These are phyloP conservation scores for Nicotiana obtusifolia DNA, from an alignment of 257 asterid genomes.

Conservation along the genomic window DNA sequence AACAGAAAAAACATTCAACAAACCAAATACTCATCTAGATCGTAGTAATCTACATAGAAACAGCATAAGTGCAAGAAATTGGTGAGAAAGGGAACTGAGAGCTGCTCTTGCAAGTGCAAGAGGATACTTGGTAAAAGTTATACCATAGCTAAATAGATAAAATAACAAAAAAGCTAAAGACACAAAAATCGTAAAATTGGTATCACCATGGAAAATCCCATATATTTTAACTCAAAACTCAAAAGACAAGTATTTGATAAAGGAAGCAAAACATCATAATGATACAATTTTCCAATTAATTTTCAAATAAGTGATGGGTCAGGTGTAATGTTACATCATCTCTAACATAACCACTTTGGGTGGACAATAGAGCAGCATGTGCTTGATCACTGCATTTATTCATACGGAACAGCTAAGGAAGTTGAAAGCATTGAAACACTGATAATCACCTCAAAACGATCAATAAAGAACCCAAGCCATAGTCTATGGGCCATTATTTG, in stretches of 20 bases:
- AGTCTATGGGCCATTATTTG: slow-evolving; percentile 92
- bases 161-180: not conserved
- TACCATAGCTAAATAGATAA: not conserved
- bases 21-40: not conserved
- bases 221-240: not conserved
- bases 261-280: not conserved
- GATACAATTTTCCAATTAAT: not conserved
- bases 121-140: not conserved
- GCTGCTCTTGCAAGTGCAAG: slow-evolving; percentile 2
- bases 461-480: slow-evolving; percentile 96
- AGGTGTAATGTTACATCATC: not conserved
- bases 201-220: too few relatives aligned
- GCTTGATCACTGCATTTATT: not conserved
- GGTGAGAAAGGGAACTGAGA: not conserved
- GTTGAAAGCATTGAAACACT: not conserved
- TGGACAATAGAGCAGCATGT: not conserved
- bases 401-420: not conserved
- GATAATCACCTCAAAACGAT: slow-evolving; percentile 78
- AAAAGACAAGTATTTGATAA: not conserved
- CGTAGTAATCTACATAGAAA: not conserved
- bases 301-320: not conserved
- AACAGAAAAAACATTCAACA: not conserved
- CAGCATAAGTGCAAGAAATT: not conserved
- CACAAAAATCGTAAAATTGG: too few relatives aligned
- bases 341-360: slow-evolving; percentile 4